Evolutionary conservation across 2,329 filamentous ascomycete genomes (phyloP).

Genomic region (Aquanectria penicillioides): DNA sequence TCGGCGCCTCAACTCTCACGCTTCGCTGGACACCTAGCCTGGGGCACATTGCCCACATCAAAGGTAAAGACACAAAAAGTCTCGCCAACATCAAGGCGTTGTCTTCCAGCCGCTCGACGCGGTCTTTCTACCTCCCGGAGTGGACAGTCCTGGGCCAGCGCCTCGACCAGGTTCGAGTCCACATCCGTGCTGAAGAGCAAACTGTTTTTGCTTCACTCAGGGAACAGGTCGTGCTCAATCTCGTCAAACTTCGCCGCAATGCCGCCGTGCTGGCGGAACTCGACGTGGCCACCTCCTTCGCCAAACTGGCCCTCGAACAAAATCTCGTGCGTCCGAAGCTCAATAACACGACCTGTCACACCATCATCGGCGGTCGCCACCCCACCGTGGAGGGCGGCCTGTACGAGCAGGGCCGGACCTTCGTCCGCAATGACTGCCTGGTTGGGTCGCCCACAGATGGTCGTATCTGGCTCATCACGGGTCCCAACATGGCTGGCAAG

Average conservation of each 20-base stretch:
- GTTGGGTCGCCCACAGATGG: conserved; percentile 75
- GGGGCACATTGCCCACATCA: conserved; percentile 91
- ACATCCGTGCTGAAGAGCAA: conserved; percentile 86
- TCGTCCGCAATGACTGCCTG: conserved; percentile 87
- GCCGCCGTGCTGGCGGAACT: conserved; percentile 93
- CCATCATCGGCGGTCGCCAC: conserved; percentile 87
- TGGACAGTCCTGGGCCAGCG: conserved; percentile 85
- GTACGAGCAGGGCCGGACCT: conserved; percentile 79
- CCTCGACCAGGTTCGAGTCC: conserved; percentile 80
- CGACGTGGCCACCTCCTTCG: conserved; percentile 89
- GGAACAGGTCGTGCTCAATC: conserved; percentile 78
- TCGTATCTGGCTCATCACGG: conserved; percentile 73
- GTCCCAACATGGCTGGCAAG: conserved; percentile 99
- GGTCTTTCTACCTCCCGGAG: conserved; percentile 82
- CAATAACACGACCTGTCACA: conserved; percentile 72
- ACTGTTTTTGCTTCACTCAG: conserved; percentile 80
- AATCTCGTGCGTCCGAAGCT: conserved; percentile 78
- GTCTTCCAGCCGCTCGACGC: conserved; percentile 83
- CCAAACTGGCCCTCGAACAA: conserved; percentile 79
- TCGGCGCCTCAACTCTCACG: conserved; percentile 73
- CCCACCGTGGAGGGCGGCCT: conserved; percentile 91
- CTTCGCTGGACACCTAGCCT: conserved; percentile 88
- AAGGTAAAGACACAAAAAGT: conserved; percentile 74
- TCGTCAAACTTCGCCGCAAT: conserved; percentile 88
- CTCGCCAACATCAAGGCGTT: conserved; percentile 57